phyloP scores from a whole-genome alignment of 2,329 filamentous ascomycete genomes.

The Ascochyta clinopodiicola region DNA sequence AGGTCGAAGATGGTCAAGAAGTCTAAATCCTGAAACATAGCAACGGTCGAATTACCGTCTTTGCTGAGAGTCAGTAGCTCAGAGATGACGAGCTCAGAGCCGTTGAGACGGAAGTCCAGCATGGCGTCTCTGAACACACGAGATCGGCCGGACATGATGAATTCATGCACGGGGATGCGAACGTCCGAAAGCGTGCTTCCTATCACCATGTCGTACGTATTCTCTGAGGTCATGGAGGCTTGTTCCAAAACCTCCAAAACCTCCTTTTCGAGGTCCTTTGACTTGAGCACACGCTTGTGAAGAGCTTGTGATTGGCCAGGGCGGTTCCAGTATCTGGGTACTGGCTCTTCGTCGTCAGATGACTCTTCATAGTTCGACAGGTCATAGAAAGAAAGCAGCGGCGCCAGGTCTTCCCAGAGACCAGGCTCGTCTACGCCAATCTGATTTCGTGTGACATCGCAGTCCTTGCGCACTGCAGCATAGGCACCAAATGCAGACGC shows the following conservation, averaged over 20 bases:
- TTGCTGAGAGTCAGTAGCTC: conserved; percentile 67
- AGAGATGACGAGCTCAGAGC: conserved; percentile 61
- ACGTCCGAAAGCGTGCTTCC: conserved; percentile 69
- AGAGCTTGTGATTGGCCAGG: conserved; percentile 57
- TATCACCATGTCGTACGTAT: conserved; percentile 53
- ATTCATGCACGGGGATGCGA: conserved; percentile 80
- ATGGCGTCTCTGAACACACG: conserved; percentile 64
- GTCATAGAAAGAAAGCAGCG: conserved; percentile 71
- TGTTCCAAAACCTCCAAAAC: conserved; percentile 55
- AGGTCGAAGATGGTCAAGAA: conserved; percentile 81
- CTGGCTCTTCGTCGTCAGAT: conserved; percentile 54
- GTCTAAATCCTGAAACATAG: conserved; percentile 76
- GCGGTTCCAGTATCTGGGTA: conserved; percentile 58
- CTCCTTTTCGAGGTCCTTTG: conserved; percentile 71
- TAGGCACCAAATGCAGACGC: conserved; percentile 91
- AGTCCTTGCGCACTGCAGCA: conserved; percentile 84
- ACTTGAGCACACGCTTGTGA: conserved; percentile 66
- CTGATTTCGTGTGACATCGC: conserved; percentile 76
- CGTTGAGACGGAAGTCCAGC: conserved; percentile 65
- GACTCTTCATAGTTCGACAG: conserved; percentile 56
- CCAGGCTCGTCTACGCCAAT: conserved; percentile 71
- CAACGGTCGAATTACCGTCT: conserved; percentile 58
- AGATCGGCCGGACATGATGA: conserved; percentile 79
- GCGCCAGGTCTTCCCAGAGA: conserved; percentile 76
- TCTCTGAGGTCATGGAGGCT: conserved; percentile 46